A percentile compares a stretch with the other conserved stretches of the same genome.
phyloP scores from a whole-genome alignment of 2,329 filamentous ascomycete species.

The Aureobasidium mangrovei region DNA sequence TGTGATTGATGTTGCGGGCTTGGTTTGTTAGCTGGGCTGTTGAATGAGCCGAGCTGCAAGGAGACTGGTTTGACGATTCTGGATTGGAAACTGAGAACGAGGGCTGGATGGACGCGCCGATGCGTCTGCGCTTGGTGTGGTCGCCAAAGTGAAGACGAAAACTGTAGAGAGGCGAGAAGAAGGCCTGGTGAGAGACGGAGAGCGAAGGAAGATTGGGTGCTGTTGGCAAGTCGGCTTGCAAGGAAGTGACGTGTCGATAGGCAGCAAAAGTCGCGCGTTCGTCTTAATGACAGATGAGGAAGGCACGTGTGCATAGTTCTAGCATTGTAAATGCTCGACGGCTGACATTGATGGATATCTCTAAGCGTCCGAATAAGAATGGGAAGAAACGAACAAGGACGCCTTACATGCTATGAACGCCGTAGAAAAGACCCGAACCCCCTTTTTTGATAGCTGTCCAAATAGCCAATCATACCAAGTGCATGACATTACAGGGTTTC shows the following conservation, averaged over 20 bases:
- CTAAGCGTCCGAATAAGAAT: slow-evolving; percentile 4
- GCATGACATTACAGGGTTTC: neutral
- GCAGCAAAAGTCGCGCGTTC: neutral
- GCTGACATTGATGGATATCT: slow-evolving; percentile 7
- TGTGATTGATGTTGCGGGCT: neutral
- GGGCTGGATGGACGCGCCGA: too few relatives aligned
- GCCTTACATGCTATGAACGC: slow-evolving; percentile 14
- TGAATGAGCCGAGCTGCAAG: too few relatives aligned
- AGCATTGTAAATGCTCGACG: neutral
- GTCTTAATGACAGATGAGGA: neutral
- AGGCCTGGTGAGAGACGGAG: neutral
- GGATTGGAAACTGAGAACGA: too few relatives aligned
- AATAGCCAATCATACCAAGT: neutral
- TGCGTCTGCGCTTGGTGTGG: too few relatives aligned
- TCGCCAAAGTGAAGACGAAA: too few relatives aligned
- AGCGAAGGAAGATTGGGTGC: too few relatives aligned
- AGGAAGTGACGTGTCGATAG: neutral
- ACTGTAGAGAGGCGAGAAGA: too few relatives aligned
- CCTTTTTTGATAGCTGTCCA: neutral
- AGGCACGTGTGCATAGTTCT: neutral
- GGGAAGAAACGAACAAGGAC: neutral
- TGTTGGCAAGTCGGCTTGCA: too few relatives aligned
- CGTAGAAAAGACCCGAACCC: neutral
- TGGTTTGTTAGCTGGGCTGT: neutral
- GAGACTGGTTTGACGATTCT: too few relatives aligned